These are phyloP conservation scores for Xylaria intraflava DNA, from an alignment of 495 filamentous ascomycete genomes.

Conservation along the genomic window DNA sequence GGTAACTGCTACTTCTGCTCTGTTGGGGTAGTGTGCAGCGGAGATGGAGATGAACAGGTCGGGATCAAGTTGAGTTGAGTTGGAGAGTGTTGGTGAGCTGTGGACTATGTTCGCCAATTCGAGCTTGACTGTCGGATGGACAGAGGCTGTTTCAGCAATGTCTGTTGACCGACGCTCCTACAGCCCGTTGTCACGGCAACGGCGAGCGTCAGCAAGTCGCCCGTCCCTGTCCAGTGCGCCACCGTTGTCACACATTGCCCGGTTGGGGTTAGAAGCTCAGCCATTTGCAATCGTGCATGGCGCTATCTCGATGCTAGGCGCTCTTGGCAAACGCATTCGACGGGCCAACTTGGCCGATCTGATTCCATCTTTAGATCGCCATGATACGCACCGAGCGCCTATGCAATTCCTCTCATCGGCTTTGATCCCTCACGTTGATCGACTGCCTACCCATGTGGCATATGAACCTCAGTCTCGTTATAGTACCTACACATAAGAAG, in stretches of 20 bases:
- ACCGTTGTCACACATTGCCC: not conserved
- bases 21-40: not conserved
- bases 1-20: not conserved
- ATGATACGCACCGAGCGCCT: no score
- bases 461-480: not conserved
- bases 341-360: not conserved
- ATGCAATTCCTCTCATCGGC: no score
- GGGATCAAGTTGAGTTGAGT: not conserved
- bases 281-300: conserved; percentile 10
- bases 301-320: conserved; percentile 5
- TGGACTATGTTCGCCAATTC: not conserved
- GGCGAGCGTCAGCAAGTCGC: not conserved
- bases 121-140: not conserved
- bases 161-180: conserved; percentile 7
- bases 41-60: conserved; percentile 2
- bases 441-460: no score
- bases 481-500: no score
- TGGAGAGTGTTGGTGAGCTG: not conserved
- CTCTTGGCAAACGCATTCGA: not conserved
- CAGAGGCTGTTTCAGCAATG: conserved; percentile 4
- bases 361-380: conserved; percentile 2
- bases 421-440: no score
- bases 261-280: not conserved
- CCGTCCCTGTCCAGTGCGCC: not conserved
- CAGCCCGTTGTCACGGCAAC: conserved; percentile 10